A percentile compares a stretch with the other conserved stretches of the same genome.
phyloP scores from a whole-genome alignment of 2,329 filamentous ascomycete species.

The Arachnomyces sp. region DNA sequence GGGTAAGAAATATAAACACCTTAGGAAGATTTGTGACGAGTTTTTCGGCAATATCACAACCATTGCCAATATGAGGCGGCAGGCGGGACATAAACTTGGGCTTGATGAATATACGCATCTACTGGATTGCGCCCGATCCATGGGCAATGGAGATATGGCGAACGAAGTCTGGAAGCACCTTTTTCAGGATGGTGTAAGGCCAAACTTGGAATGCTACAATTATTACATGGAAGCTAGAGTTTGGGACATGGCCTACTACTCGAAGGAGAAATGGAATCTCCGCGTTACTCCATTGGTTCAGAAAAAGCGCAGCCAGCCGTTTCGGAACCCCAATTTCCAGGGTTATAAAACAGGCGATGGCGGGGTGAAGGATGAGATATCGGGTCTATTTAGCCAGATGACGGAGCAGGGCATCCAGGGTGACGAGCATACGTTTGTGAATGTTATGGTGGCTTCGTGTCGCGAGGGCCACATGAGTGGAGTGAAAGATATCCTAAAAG shows the following conservation, averaged over 20 bases:
- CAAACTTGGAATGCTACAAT: conserved; percentile 49
- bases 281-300: conserved; percentile 27
- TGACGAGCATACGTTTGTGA: conserved; percentile 47
- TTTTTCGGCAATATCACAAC: conserved; percentile 31
- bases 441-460: conserved; percentile 46
- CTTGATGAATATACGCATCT: conserved; percentile 47
- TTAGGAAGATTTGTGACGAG: conserved; percentile 31
- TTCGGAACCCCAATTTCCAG: conserved; percentile 16
- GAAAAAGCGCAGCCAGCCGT: conserved; percentile 18
- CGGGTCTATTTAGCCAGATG: conserved; percentile 44
- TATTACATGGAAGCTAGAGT: conserved; percentile 44
- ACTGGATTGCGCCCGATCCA: conserved; percentile 44
- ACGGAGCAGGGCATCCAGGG: conserved; percentile 33
- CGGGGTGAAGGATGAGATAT: conserved; percentile 29
- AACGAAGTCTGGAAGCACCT: conserved; percentile 42
- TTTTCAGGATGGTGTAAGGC: conserved; percentile 28
- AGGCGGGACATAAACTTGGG: conserved; percentile 29
- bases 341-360: conserved; percentile 23
- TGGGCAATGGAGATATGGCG: conserved; percentile 40
- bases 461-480: conserved; percentile 45
- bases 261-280: conserved; percentile 33
- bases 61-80: conserved; percentile 32
- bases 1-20: conserved; percentile 33
- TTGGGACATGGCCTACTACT: conserved; percentile 38
- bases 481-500: conserved; percentile 42